Percentiles rank a stretch among this genome's conserved stretches.
These are phyloP conservation scores for Alternaria arborescens DNA, from an alignment of 2,329 filamentous ascomycete species.

Conservation along the genomic window DNA sequence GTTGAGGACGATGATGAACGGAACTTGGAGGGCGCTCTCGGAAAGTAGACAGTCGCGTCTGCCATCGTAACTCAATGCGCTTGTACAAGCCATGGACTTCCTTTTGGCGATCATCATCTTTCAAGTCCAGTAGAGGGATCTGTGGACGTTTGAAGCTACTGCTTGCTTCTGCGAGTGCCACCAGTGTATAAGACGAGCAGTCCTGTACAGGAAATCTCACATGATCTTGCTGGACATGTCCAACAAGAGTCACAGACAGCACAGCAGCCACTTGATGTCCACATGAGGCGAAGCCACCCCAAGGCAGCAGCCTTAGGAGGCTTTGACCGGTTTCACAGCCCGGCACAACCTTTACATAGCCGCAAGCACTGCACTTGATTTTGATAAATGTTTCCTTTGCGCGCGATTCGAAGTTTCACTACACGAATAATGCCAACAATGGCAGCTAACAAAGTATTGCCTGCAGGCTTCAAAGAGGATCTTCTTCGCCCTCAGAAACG, in stretches of 20 bases:
- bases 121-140: neutral
- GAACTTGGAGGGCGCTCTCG: neutral
- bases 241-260: neutral
- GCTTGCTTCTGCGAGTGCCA: neutral
- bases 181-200: neutral
- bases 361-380: neutral
- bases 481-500: neutral
- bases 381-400: neutral
- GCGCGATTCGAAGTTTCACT: neutral
- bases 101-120: neutral
- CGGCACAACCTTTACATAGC: neutral
- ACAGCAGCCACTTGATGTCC: neutral
- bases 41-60: neutral
- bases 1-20: neutral
- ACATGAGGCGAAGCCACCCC: neutral
- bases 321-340: neutral
- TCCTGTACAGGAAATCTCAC: too few relatives aligned
- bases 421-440: neutral
- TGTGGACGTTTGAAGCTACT: neutral
- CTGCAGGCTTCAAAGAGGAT: neutral
- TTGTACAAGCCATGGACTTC: neutral
- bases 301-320: slow-evolving; percentile 11
- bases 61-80: neutral
- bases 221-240: neutral
- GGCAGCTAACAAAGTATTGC: slow-evolving; percentile 1